Conservation (phyloP, 2,329 filamentous ascomycete species). For the Clonostachys byssicola region DNA sequence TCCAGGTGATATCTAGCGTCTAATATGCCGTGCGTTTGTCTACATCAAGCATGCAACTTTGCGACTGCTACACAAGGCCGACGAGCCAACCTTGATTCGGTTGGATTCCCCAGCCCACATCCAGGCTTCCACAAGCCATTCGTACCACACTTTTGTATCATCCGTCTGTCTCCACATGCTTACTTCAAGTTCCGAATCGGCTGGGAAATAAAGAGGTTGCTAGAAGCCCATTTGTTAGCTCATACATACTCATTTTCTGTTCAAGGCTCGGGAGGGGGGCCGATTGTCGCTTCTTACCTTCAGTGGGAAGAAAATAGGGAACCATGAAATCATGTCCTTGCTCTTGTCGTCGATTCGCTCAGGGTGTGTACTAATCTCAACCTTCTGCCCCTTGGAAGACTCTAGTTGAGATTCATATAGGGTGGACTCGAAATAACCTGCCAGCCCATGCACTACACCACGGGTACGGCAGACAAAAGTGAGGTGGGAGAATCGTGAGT, state of each 20-base stretch:
- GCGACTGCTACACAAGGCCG: constrained; percentile 64
- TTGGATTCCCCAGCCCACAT: constrained; percentile 55
- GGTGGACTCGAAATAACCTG: constrained; percentile 95
- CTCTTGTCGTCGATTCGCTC: constrained; percentile 90
- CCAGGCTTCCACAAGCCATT: constrained; percentile 92
- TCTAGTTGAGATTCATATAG: constrained; percentile 61
- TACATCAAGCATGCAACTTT: constrained; percentile 70
- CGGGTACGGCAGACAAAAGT: constrained; percentile 74
- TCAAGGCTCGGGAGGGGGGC: background rate
- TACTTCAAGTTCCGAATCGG: constrained; percentile 79
- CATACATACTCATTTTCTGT: background rate
- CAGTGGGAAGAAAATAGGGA: constrained; percentile 95
- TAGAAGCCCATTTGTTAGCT: constrained; percentile 25
- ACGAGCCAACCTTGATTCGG: constrained; percentile 61
- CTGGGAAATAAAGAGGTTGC: constrained; percentile 82
- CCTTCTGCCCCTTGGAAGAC: constrained; percentile 37
- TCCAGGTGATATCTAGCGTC: no score
- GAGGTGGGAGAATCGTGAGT: constrained; percentile 73
- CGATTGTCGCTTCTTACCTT: constrained; percentile 58
- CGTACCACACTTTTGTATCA: constrained; percentile 95
- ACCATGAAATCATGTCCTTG: constrained; percentile 98
- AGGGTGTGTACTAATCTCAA: constrained; percentile 90
- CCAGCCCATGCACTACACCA: constrained; percentile 85
- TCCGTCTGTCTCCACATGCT: constrained; percentile 97
- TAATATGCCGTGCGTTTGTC: background rate